Percentiles rank a stretch among this genome's conserved stretches.
phyloP scores from a whole-genome alignment of 2,329 filamentous ascomycete species.

The Cadophora sp. region DNA sequence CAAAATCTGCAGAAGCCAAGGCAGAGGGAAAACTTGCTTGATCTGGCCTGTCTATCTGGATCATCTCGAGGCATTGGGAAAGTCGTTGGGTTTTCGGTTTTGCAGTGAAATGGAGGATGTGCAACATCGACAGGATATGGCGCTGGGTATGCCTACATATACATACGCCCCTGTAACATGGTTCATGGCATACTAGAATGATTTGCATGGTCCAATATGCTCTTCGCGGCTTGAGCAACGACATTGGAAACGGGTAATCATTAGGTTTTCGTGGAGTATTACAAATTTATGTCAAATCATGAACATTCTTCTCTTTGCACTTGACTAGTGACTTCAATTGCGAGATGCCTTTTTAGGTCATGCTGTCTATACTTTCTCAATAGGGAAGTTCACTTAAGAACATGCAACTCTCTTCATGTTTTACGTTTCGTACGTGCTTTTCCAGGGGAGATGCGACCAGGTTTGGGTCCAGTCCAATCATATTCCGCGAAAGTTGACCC shows the following conservation, averaged over 20 bases:
- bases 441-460: not conserved
- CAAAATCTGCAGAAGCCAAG: conserved; percentile 64
- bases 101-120: conserved; percentile 8
- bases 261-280: conserved; percentile 17
- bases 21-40: conserved; percentile 69
- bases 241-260: conserved; percentile 17
- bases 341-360: not conserved
- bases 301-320: not conserved
- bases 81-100: conserved; percentile 6
- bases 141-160: conserved; percentile 18
- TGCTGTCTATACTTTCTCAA: not conserved
- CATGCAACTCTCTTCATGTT: not conserved
- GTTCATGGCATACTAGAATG: conserved; percentile 27
- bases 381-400: not conserved
- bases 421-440: no score
- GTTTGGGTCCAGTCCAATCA: not conserved
- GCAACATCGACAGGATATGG: conserved; percentile 15
- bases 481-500: not conserved
- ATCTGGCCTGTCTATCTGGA: not conserved
- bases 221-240: conserved; percentile 9
- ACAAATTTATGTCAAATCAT: conserved; percentile 18
- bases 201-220: conserved; percentile 22
- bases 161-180: conserved; percentile 17
- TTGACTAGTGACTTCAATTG: not conserved
- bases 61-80: not conserved